These are phyloP conservation scores for Fusarium xylarioides DNA, from an alignment of 2,329 filamentous ascomycete genomes.

Conservation along the genomic window DNA sequence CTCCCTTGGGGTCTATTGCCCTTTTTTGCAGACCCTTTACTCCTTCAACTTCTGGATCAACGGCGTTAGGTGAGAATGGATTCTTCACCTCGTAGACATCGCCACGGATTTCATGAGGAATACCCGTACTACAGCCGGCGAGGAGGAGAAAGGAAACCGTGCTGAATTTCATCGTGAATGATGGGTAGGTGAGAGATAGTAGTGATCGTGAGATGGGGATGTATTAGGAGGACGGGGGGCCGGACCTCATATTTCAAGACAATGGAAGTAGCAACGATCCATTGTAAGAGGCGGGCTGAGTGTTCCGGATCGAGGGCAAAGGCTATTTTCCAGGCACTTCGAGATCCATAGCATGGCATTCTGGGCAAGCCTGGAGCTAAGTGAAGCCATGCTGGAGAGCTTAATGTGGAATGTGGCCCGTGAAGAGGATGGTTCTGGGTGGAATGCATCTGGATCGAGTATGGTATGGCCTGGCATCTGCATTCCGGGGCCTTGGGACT, in stretches of 20 bases:
- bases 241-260: constrained; percentile 31
- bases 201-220: not conserved
- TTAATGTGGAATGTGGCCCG: constrained; percentile 29
- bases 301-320: constrained; percentile 26
- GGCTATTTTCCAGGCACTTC: constrained; percentile 8
- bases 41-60: not conserved
- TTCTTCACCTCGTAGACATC: constrained; percentile 6
- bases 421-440: constrained; percentile 10
- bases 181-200: not conserved
- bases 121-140: constrained; percentile 20
- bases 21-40: not conserved
- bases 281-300: not conserved
- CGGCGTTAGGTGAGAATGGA: not conserved
- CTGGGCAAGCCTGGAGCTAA: constrained; percentile 24
- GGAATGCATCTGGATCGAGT: constrained; percentile 31
- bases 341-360: constrained; percentile 23
- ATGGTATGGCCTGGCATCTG: constrained; percentile 12
- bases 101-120: constrained; percentile 18
- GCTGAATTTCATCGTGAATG: constrained; percentile 32
- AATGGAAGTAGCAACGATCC: not conserved
- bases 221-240: not conserved
- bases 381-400: constrained; percentile 27
- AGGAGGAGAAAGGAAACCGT: constrained; percentile 32
- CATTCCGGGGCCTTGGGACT: constrained; percentile 24
- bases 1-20: not conserved